Evolutionary conservation across 2,329 filamentous ascomycete genomes (phyloP).

Genomic region (Metarhizium robertsii): DNA sequence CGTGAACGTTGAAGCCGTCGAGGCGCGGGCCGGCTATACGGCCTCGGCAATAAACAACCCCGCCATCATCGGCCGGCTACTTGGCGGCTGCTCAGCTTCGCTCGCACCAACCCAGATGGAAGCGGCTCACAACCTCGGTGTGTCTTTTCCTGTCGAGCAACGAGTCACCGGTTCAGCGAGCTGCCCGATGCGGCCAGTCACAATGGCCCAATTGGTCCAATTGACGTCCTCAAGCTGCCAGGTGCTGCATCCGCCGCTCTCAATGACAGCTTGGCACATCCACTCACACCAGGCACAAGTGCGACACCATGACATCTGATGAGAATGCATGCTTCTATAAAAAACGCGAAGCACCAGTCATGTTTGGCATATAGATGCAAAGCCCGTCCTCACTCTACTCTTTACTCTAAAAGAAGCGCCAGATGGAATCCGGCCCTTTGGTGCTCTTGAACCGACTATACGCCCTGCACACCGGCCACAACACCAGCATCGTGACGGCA

Average conservation of each 20-base stretch:
- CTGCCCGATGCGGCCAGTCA: too few species aligned
- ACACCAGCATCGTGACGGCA: constrained; percentile 22
- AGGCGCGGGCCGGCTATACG: background rate
- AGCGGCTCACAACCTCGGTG: background rate
- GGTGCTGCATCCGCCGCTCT: too few species aligned
- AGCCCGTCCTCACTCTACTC: background rate
- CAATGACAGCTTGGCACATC: too few species aligned
- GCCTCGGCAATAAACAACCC: background rate
- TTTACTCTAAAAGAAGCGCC: constrained; percentile 31
- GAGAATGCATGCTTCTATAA: too few species aligned
- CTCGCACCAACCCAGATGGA: background rate
- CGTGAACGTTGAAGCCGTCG: background rate
- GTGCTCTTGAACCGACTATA: constrained; percentile 34
- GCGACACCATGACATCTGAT: too few species aligned
- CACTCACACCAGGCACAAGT: too few species aligned
- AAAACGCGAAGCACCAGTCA: too few species aligned
- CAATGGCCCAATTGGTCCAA: too few species aligned
- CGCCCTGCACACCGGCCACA: constrained; percentile 32
- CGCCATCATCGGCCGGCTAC: background rate
- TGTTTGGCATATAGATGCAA: too few species aligned
- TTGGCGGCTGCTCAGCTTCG: background rate
- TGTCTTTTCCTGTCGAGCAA: too few species aligned
- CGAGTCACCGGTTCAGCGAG: too few species aligned
- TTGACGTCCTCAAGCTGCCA: too few species aligned
- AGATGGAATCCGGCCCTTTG: constrained; percentile 32